Evolutionary conservation across 257 asterid genomes (phyloP).

Genomic region (Primulina eburnea): DNA sequence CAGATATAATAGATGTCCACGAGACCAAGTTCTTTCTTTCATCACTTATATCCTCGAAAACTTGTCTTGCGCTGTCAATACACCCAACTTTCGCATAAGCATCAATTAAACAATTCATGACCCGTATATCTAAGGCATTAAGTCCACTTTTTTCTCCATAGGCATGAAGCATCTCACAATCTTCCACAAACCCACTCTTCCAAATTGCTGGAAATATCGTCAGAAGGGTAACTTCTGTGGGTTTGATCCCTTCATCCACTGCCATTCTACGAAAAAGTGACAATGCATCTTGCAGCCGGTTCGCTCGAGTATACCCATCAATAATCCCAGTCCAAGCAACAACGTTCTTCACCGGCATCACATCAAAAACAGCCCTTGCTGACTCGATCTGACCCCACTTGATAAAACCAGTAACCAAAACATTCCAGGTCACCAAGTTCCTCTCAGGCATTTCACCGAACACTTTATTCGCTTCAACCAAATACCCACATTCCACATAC

Average conservation of each 20-base stretch:
- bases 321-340: slow-evolving; percentile 75
- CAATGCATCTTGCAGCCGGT: slow-evolving; percentile 44
- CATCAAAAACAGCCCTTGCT: slow-evolving; percentile 50
- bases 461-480: slow-evolving; percentile 44
- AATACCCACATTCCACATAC: slow-evolving; percentile 47
- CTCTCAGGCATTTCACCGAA: slow-evolving; percentile 62
- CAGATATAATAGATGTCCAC: slow-evolving; percentile 79
- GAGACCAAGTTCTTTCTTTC: slow-evolving; percentile 53
- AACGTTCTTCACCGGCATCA: slow-evolving; percentile 62
- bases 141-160: slow-evolving; percentile 56
- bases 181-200: slow-evolving; percentile 50
- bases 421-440: slow-evolving; percentile 73
- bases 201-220: slow-evolving; percentile 67
- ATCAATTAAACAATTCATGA: slow-evolving; percentile 61
- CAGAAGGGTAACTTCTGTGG: slow-evolving; percentile 63
- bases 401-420: slow-evolving; percentile 54
- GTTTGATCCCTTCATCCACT: slow-evolving; percentile 43
- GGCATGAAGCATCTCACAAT: slow-evolving; percentile 54
- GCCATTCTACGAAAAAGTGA: slow-evolving; percentile 51
- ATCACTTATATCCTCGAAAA: slow-evolving; percentile 43
- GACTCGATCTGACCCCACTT: slow-evolving; percentile 52
- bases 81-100: slow-evolving; percentile 68
- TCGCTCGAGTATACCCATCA: slow-evolving; percentile 61
- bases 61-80: slow-evolving; percentile 40
- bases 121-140: slow-evolving; percentile 46